Evolutionary conservation across 2,329 filamentous ascomycete species (phyloP).

Genomic region (Fusarium lyarnte): DNA sequence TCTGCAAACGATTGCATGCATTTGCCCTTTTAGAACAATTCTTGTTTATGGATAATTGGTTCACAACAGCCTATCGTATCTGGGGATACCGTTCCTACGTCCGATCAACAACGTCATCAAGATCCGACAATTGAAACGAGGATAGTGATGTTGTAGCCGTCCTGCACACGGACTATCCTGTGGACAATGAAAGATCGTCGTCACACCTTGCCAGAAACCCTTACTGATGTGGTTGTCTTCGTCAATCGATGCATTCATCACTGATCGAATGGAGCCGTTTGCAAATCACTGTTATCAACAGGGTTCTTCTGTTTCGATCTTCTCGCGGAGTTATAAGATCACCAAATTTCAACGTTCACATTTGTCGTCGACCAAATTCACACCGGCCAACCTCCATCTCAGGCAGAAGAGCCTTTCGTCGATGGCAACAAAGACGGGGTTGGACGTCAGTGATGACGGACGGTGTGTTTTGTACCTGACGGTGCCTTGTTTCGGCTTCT

Average conservation of each 20-base stretch:
- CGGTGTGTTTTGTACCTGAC: slow-evolving; percentile 23
- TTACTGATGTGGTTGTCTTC: slow-evolving; percentile 27
- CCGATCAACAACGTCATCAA: slow-evolving; percentile 35
- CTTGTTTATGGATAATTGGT: slow-evolving; percentile 34
- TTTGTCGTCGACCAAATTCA: slow-evolving; percentile 22
- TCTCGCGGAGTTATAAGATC: background rate
- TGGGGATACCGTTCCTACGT: slow-evolving; percentile 32
- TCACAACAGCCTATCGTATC: slow-evolving; percentile 27
- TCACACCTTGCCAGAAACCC: slow-evolving; percentile 23
- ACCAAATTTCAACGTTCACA: slow-evolving; percentile 1
- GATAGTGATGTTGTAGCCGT: slow-evolving; percentile 43
- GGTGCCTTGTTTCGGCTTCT: slow-evolving; percentile 30
- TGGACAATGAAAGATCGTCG: slow-evolving; percentile 38
- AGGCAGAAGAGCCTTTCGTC: slow-evolving; percentile 23
- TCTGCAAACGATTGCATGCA: slow-evolving; percentile 26
- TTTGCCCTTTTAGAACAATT: slow-evolving; percentile 38
- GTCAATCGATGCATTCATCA: slow-evolving; percentile 33
- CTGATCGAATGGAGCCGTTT: slow-evolving; percentile 34
- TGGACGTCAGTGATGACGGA: slow-evolving; percentile 37
- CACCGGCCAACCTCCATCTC: slow-evolving; percentile 34
- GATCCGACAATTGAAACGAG: slow-evolving; percentile 39
- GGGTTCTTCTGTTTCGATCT: slow-evolving; percentile 29
- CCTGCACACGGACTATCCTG: slow-evolving; percentile 40
- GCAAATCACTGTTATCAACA: slow-evolving; percentile 26
- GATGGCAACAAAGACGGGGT: slow-evolving; percentile 22